Base-by-base conservation (phyloP, 257 asterid species). In the Primulina tabacum region DNA sequence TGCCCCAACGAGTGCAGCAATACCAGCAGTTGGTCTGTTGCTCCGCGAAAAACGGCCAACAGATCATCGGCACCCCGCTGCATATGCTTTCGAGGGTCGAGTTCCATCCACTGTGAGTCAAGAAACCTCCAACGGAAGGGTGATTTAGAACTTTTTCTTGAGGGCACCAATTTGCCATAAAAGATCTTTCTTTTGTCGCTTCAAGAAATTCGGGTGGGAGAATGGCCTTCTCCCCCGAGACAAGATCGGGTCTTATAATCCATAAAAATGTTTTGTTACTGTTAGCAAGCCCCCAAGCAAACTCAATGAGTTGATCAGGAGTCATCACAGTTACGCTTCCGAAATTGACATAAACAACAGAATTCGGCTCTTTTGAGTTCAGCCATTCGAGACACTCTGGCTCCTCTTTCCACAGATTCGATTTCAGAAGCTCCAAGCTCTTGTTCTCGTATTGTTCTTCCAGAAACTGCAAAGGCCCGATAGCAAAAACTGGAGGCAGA, bases 21-120 rank as follows among this genome's bases (percentile, higher is more conserved):
- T 50, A 78, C 88, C 84, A 73, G 38, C 86, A 85, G 5, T 83
- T 85, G 0, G 89, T 85, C 43, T 73, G 89, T 33, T 89, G 90
- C 8, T 89, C 96, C 0, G 88, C 83, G 47, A 86, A 86, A 21
- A 84, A 84, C 0, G 92, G 96, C 92, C 92, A 89, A n/a, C 89
- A 84, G 0, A 86, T 69, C 88, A 89, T 83, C 0, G 96, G 88
- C 7, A 85, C 85, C 0, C 90, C 88, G 26, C 40, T n/a, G 8
- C 58, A 5, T 4, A 86, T 76, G 8, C 86, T 75, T 64, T 85
- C 84, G 0, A 85, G 73, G 5, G 88, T 85, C 5, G 90, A 85
- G 59, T 85, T 82, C 89, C 94, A 83, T 24, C 92, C 91, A 20
- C 71, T 58, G 47, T 84, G 93, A 43, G 89, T 87, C 59, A 89